phyloP scores from a whole-genome alignment of 1,284 basidiomycete species.

The Tilletiopsis washingtonensis region DNA sequence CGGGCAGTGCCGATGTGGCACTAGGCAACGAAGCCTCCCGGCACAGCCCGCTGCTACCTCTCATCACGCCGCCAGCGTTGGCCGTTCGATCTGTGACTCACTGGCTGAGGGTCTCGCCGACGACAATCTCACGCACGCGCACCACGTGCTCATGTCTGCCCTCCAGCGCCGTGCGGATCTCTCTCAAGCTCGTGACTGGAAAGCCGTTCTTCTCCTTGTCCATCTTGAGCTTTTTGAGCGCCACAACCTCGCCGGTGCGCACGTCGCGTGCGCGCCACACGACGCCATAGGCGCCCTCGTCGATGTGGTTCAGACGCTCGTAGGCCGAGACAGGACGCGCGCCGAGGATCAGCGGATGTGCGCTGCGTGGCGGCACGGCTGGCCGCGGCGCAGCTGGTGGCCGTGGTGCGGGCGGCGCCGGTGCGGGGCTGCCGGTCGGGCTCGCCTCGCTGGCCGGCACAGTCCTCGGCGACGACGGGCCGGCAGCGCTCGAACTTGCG shows the following conservation, averaged over 20 bases:
- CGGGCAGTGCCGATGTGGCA: too few species aligned
- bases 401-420: too few species aligned
- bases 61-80: too few species aligned
- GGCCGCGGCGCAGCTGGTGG: too few species aligned
- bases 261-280: slow-evolving; percentile 88
- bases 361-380: slow-evolving; percentile 7
- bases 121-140: slow-evolving; percentile 87
- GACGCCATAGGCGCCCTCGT: slow-evolving; percentile 96
- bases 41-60: too few species aligned
- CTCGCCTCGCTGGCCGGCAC: too few species aligned
- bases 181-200: slow-evolving; percentile 90
- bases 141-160: slow-evolving; percentile 82
- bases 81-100: slow-evolving; percentile 51
- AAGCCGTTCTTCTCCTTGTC: slow-evolving; percentile 97
- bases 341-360: slow-evolving; percentile 23
- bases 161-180: slow-evolving; percentile 85
- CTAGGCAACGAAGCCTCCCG: too few species aligned
- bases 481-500: too few species aligned
- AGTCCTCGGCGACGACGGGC: too few species aligned
- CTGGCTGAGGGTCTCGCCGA: slow-evolving; percentile 98
- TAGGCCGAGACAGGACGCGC: slow-evolving; percentile 36
- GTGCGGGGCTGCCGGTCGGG: too few species aligned
- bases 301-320: slow-evolving; percentile 77
- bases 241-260: slow-evolving; percentile 78
- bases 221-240: slow-evolving; percentile 94